phyloP scores from a whole-genome alignment of 257 asterid genomes.

The Gentiana macrophylla region DNA sequence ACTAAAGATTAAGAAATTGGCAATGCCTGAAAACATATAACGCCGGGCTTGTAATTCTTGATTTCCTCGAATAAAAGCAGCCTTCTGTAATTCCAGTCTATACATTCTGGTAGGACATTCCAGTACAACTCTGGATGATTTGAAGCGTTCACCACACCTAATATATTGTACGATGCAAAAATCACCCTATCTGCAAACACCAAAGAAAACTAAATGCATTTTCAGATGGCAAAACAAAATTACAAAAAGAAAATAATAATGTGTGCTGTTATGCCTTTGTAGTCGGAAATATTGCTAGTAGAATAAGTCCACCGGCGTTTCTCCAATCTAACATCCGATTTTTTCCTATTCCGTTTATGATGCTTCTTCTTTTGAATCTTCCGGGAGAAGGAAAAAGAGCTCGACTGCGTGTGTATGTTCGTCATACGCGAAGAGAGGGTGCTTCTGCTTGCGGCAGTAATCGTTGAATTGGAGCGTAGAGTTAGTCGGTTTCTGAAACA shows the following conservation, averaged over 20 bases:
- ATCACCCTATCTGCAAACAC: slow-evolving; percentile 45
- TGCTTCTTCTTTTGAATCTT: slow-evolving; percentile 6
- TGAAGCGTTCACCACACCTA: slow-evolving; percentile 61
- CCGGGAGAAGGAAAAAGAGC: background rate
- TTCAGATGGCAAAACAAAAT: background rate
- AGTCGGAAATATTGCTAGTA: slow-evolving; percentile 33
- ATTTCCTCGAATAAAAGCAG: slow-evolving; percentile 47
- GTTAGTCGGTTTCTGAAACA: slow-evolving; percentile 22
- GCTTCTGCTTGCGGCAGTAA: slow-evolving; percentile 1
- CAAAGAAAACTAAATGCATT: background rate
- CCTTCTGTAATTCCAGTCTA: slow-evolving; percentile 74
- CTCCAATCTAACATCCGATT: slow-evolving; percentile 11
- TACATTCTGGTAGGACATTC: slow-evolving; percentile 30
- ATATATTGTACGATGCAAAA: slow-evolving; percentile 64
- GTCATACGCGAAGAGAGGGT: slow-evolving; percentile 16
- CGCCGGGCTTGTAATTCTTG: slow-evolving; percentile 44
- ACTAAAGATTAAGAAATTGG: slow-evolving; percentile 6
- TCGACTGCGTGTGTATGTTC: slow-evolving; percentile 7
- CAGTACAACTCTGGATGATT: slow-evolving; percentile 57
- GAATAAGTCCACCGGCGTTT: slow-evolving; percentile 64
- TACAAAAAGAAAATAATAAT: background rate
- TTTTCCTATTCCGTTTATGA: slow-evolving; percentile 12
- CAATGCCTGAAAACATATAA: slow-evolving; percentile 72
- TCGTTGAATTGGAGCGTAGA: slow-evolving; percentile 17
- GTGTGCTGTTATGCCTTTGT: slow-evolving; percentile 22